Evolutionary conservation across 768 basidiomycete species (phyloP).

Genomic region (Termitomyces sp.): DNA sequence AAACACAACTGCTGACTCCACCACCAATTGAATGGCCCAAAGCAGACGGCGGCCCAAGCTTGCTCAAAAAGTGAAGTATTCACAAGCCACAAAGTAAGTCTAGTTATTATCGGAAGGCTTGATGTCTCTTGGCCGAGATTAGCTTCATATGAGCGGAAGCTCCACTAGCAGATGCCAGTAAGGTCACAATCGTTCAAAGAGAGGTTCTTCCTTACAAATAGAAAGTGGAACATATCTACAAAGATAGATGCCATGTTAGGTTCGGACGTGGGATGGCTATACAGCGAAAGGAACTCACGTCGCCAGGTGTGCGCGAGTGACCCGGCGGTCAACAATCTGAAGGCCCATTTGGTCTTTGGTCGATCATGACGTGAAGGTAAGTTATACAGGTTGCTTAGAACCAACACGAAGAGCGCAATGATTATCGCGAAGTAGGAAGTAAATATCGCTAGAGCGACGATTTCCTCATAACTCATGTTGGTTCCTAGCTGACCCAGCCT

Average conservation of each 20-base stretch:
- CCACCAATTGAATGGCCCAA: conserved; percentile 58
- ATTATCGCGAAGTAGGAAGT: conserved; percentile 27
- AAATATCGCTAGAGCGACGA: conserved; percentile 19
- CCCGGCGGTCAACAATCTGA: conserved; percentile 22
- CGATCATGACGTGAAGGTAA: not conserved
- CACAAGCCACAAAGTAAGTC: conserved; percentile 53
- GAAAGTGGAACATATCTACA: conserved; percentile 34
- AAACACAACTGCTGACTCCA: conserved; percentile 66
- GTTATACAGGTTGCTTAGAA: conserved; percentile 6
- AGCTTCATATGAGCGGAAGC: conserved; percentile 45
- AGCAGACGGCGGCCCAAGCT: conserved; percentile 48
- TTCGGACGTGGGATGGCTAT: not conserved
- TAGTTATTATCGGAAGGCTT: conserved; percentile 10
- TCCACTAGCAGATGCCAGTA: conserved; percentile 40
- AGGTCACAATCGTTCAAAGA: not conserved
- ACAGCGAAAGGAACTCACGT: conserved; percentile 24
- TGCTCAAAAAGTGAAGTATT: conserved; percentile 60
- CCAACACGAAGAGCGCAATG: conserved; percentile 20
- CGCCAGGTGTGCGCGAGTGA: conserved; percentile 36
- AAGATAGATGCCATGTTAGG: not conserved
- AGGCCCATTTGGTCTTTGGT: conserved; percentile 9
- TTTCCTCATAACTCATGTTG: not conserved
- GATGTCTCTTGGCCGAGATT: conserved; percentile 4
- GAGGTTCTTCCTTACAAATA: conserved; percentile 22
- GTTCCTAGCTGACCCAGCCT: not conserved